phyloP scores from a whole-genome alignment of 1,139 yeast genomes.

The Debaryomyces psychrophilus region DNA sequence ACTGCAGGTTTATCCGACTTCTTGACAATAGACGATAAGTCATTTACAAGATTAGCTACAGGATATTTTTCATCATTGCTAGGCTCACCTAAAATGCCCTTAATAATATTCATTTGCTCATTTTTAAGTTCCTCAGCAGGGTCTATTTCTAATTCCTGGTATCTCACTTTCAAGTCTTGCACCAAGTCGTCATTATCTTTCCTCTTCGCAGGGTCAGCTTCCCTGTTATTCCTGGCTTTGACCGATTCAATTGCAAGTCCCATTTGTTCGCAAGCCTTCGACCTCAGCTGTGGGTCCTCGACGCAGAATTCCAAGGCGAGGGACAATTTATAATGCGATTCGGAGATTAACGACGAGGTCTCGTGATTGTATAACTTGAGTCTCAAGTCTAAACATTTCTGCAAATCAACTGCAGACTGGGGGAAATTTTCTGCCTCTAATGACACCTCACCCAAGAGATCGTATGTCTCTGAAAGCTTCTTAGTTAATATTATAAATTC shows the following conservation, averaged over 20 bases:
- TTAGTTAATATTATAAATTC: constrained; percentile 41
- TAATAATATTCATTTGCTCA: constrained; percentile 61
- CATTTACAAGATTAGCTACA: constrained; percentile 14
- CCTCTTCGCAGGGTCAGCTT: constrained; percentile 34
- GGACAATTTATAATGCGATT: constrained; percentile 80
- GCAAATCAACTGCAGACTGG: constrained; percentile 74
- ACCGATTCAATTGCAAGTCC: constrained; percentile 64
- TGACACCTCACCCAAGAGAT: constrained; percentile 85
- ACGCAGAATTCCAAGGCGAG: constrained; percentile 74
- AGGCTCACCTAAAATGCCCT: constrained; percentile 64
- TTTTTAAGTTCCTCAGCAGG: constrained; percentile 53
- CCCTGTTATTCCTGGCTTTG: constrained; percentile 38
- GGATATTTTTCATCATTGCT: constrained; percentile 20
- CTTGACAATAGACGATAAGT: constrained; percentile 17
- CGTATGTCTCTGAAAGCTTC: constrained; percentile 75
- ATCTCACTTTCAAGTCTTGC: constrained; percentile 55
- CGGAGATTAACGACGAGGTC: constrained; percentile 67
- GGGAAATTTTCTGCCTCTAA: constrained; percentile 81
- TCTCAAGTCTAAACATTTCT: constrained; percentile 58
- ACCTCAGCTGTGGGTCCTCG: constrained; percentile 51
- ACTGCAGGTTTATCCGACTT: constrained; percentile 23
- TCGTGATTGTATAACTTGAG: constrained; percentile 50
- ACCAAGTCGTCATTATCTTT: constrained; percentile 54
- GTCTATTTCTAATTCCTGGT: constrained; percentile 55
- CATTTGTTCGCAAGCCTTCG: constrained; percentile 61